These are phyloP conservation scores for Bruguiera hainesii DNA, from an alignment of 441 rosid genomes.

Conservation along the genomic window DNA sequence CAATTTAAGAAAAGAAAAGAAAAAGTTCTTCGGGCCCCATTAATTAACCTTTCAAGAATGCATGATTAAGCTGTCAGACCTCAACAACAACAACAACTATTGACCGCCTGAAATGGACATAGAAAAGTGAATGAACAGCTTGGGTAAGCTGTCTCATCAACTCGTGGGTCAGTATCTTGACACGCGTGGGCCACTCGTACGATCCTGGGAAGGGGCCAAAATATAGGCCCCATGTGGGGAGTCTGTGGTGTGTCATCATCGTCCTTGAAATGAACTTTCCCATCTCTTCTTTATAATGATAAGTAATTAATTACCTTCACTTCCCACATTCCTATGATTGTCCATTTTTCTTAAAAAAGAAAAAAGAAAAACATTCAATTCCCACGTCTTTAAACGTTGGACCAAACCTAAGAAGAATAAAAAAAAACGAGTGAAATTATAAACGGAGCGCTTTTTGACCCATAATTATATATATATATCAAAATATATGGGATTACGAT, in stretches of 20 bases:
- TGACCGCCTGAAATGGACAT: slow-evolving; percentile 29
- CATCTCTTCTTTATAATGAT: too few species aligned
- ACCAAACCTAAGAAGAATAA: too few species aligned
- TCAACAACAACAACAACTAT: background rate
- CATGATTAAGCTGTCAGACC: slow-evolving; percentile 22
- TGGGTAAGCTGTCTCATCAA: slow-evolving; percentile 13
- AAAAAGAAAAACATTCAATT: background rate
- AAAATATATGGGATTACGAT: too few species aligned
- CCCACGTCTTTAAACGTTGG: too few species aligned
- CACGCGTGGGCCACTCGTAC: background rate
- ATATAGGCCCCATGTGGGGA: slow-evolving; percentile 13
- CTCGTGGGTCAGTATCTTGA: slow-evolving; percentile 16
- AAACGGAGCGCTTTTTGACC: too few species aligned
- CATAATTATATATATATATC: too few species aligned
- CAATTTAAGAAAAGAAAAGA: background rate
- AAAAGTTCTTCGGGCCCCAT: background rate
- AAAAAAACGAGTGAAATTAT: too few species aligned
- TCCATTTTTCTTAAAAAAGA: background rate
- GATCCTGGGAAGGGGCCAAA: background rate
- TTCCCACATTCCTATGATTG: background rate
- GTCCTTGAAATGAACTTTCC: too few species aligned
- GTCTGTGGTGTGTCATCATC: slow-evolving; percentile 13
- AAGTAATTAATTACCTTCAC: too few species aligned
- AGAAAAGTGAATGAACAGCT: slow-evolving; percentile 20
- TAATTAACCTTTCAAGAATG: slow-evolving; percentile 14